These are phyloP conservation scores for Epichloe baconii DNA, from an alignment of 2,329 filamentous ascomycete species.

Conservation along the genomic window DNA sequence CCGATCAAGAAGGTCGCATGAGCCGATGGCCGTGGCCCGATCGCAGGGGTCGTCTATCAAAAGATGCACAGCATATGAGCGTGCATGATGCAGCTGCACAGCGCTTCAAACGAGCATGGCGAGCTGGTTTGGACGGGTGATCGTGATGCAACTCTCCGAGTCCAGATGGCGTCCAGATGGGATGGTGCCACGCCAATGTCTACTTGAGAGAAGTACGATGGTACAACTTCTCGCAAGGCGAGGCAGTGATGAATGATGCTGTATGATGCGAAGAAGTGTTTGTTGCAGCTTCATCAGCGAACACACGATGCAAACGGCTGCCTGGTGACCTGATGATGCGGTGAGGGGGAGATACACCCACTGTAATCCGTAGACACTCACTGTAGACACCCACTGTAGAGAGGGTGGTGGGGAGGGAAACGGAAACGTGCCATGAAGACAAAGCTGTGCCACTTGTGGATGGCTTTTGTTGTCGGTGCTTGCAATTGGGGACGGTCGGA, in stretches of 20 bases:
- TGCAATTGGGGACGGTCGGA: neutral
- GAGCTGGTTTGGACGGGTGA: neutral
- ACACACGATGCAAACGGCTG: too few relatives aligned
- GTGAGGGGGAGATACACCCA: too few relatives aligned
- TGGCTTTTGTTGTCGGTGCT: too few relatives aligned
- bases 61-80: constrained; percentile 4
- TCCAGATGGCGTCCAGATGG: too few relatives aligned
- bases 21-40: constrained; percentile 1
- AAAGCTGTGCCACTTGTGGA: neutral
- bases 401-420: too few relatives aligned
- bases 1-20: neutral
- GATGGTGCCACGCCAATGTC: neutral
- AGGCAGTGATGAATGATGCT: too few relatives aligned
- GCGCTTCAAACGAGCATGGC: neutral
- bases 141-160: neutral
- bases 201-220: neutral
- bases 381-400: too few relatives aligned
- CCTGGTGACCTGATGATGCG: too few relatives aligned
- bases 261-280: too few relatives aligned
- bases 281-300: too few relatives aligned
- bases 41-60: neutral
- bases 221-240: neutral
- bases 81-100: constrained; percentile 6
- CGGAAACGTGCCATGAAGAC: too few relatives aligned
- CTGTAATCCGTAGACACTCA: too few relatives aligned